Percentiles rank a stretch among this genome's conserved stretches.
These are phyloP conservation scores for Millerago galiae DNA, from an alignment of 805 yeast genomes.

Conservation along the genomic window DNA sequence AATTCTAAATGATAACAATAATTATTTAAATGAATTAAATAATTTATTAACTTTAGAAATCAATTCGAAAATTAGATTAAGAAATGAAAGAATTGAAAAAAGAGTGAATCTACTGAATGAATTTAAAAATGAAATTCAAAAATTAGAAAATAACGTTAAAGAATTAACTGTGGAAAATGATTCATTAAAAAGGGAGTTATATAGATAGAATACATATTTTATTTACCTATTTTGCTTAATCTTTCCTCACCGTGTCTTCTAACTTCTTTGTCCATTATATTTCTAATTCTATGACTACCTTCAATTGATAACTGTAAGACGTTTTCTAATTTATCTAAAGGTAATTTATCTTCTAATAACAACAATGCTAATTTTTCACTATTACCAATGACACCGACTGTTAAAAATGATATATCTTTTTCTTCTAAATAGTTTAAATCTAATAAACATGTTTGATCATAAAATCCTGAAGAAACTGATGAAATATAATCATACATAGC, in stretches of 20 bases:
- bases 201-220: background rate
- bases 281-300: slow-evolving; percentile 78
- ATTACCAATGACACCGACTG: slow-evolving; percentile 80
- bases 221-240: slow-evolving; percentile 34
- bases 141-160: slow-evolving; percentile 14
- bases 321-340: slow-evolving; percentile 71
- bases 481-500: slow-evolving; percentile 89
- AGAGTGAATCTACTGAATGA: slow-evolving; percentile 19
- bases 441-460: slow-evolving; percentile 69
- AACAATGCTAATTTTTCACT: slow-evolving; percentile 72
- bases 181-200: slow-evolving; percentile 6
- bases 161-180: slow-evolving; percentile 17
- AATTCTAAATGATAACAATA: slow-evolving; percentile 16
- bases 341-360: slow-evolving; percentile 76
- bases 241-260: slow-evolving; percentile 66
- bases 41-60: slow-evolving; percentile 12
- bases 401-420: slow-evolving; percentile 70
- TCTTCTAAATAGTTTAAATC: slow-evolving; percentile 84
- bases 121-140: slow-evolving; percentile 21
- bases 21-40: slow-evolving; percentile 12
- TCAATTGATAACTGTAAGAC: slow-evolving; percentile 78
- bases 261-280: slow-evolving; percentile 80
- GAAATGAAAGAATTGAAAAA: slow-evolving; percentile 18
- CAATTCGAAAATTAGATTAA: slow-evolving; percentile 10
- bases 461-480: slow-evolving; percentile 72